Base-by-base conservation (phyloP, 108 stramenopile genomes). In the Thalassiosira profunda region DNA sequence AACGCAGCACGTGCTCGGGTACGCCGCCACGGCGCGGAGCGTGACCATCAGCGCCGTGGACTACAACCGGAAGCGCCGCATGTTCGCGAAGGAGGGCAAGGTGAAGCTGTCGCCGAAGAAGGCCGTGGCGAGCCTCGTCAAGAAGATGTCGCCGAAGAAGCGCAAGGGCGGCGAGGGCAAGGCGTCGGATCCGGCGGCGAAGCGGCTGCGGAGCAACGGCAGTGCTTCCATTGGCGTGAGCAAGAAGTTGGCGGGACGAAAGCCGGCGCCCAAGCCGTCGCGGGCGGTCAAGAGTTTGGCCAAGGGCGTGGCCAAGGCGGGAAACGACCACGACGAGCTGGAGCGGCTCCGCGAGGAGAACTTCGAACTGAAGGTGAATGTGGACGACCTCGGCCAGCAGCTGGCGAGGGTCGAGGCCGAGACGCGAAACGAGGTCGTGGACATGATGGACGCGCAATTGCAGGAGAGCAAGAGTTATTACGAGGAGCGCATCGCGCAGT, bases 1-100 rank as follows among this genome's bases (percentile, higher is more conserved):
- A 61, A 97, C 98, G 1, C 87, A 94, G 42, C 95, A 96, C 41
- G 97, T 97, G 9, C 80, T 98, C 11, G 61, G 67, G 4, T 96
- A 96, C 67, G 96, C 96, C 21, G 63, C 86, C 14, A 69, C 81
- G 37, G 95, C 96, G 5, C 84, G 83, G 35, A 83, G 76, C 33
- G 87, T 98, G 41, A 81, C 79, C 15, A 71, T 92, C 28, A 75
- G 80, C 63, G 73, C 59, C 6, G 72, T 70, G 14, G 86, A 92
- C 44, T 84, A 74, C 53, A 71, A 81, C 18, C 62, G 58, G 25
- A 85, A 88, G 59, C 67, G 74, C 20, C 74, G 72, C 10, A n/a
- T 71, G n/a, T 66, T 78, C 42, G 73, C 72, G 21, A 76, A 84
- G 60, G 77, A 70, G 55, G 76, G 74, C 57, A 70, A 70, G 43